These are phyloP conservation scores for Chaetomium sp. DNA, from an alignment of 2,329 filamentous ascomycete genomes.

Conservation along the genomic window DNA sequence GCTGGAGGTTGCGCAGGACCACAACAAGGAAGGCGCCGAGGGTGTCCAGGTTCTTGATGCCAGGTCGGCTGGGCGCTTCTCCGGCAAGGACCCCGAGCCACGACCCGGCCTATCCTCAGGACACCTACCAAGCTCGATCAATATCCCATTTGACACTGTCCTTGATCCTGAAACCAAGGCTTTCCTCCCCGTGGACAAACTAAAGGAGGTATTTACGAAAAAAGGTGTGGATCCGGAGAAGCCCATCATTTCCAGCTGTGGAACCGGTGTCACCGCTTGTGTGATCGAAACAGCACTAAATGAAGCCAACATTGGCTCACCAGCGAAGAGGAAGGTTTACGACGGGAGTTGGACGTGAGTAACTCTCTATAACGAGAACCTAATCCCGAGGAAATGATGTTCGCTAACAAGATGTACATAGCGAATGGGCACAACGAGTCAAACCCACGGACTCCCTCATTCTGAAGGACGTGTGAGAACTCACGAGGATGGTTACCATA, in stretches of 20 bases:
- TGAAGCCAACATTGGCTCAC: slow-evolving; percentile 66
- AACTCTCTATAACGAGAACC: background rate
- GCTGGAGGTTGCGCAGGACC: slow-evolving; percentile 65
- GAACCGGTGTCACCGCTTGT: slow-evolving; percentile 89
- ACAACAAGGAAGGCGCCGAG: slow-evolving; percentile 76
- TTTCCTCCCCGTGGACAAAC: slow-evolving; percentile 63
- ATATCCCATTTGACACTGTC: slow-evolving; percentile 70
- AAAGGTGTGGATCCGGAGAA: slow-evolving; percentile 72
- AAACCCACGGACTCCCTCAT: slow-evolving; percentile 57
- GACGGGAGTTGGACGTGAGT: slow-evolving; percentile 98
- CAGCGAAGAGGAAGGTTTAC: slow-evolving; percentile 68
- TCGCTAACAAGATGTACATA: slow-evolving; percentile 28
- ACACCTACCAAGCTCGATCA: slow-evolving; percentile 85
- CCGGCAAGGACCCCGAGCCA: slow-evolving; percentile 78
- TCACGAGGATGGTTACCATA: background rate
- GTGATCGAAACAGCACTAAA: slow-evolving; percentile 82
- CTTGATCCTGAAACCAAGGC: slow-evolving; percentile 79
- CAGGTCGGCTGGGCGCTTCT: slow-evolving; percentile 70
- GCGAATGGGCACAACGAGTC: slow-evolving; percentile 63
- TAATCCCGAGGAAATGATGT: background rate
- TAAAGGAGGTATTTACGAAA: slow-evolving; percentile 69
- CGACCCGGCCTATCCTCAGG: slow-evolving; percentile 79
- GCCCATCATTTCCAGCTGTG: slow-evolving; percentile 82
- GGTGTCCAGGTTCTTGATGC: slow-evolving; percentile 87
- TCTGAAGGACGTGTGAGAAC: slow-evolving; percentile 40